phyloP scores from a whole-genome alignment of 768 basidiomycete species.

The Mycena filopes region DNA sequence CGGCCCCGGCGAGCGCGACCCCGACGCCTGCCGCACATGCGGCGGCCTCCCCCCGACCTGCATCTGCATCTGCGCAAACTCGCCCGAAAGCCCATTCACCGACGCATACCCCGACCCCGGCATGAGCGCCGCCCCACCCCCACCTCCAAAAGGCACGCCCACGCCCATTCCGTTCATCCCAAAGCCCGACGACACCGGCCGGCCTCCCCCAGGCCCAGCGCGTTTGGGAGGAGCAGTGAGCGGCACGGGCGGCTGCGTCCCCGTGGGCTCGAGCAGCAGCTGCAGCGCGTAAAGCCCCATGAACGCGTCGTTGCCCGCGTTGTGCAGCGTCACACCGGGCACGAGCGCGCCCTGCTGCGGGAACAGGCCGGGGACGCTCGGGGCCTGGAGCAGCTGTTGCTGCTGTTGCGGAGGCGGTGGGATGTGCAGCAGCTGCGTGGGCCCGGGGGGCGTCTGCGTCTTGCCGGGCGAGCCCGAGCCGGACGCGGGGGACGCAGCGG shows the following conservation, averaged over 20 bases:
- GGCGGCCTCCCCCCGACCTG: neutral
- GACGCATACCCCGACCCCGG: too few relatives aligned
- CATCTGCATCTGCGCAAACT: conserved; percentile 28
- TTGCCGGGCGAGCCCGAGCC: conserved; percentile 15
- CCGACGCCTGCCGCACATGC: conserved; percentile 8
- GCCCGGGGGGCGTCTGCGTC: too few relatives aligned
- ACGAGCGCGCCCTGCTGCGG: conserved; percentile 33
- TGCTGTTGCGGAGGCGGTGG: too few relatives aligned
- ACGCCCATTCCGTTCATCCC: neutral
- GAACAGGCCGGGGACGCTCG: conserved; percentile 17
- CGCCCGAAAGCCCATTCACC: neutral
- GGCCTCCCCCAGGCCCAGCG: conserved; percentile 7
- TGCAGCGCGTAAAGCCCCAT: conserved; percentile 76
- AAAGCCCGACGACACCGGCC: conserved; percentile 14
- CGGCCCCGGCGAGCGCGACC: conserved; percentile 11
- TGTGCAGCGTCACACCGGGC: conserved; percentile 63
- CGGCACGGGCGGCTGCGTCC: conserved; percentile 47
- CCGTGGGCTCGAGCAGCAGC: conserved; percentile 68
- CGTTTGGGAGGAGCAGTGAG: conserved; percentile 43
- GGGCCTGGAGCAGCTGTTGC: conserved; percentile 12
- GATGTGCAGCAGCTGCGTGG: conserved; percentile 20
- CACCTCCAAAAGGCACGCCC: too few relatives aligned
- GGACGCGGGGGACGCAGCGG: conserved; percentile 34
- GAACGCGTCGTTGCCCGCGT: conserved; percentile 86
- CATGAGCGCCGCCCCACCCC: too few relatives aligned